A percentile compares a stretch with the other conserved stretches of the same genome.
Conservation (phyloP, 805 yeast genomes). For the Hanseniaspora thailandica region DNA sequence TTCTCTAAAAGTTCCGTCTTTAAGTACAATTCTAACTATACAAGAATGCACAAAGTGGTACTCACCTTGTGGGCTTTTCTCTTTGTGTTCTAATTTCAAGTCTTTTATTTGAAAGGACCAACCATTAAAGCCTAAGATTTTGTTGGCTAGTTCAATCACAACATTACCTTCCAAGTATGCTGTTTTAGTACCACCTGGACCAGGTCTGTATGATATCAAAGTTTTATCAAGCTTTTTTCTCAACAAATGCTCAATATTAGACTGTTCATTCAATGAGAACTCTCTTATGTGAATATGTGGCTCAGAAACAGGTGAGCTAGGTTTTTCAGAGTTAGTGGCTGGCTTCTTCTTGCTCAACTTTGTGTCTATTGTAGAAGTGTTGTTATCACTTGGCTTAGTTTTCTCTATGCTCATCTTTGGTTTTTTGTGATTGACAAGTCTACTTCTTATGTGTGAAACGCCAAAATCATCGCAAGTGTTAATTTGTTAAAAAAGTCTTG, state of each 20-base stretch:
- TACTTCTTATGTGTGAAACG: not conserved
- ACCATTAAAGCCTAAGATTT: constrained; percentile 72
- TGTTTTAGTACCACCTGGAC: constrained; percentile 58
- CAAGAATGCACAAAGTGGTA: constrained; percentile 59
- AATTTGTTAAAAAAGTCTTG: too few relatives aligned
- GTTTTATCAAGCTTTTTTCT: constrained; percentile 56
- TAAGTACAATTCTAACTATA: constrained; percentile 58
- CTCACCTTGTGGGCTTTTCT: constrained; percentile 42
- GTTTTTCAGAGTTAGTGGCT: not conserved
- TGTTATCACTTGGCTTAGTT: not conserved
- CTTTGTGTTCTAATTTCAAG: constrained; percentile 59
- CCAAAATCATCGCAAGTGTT: not conserved
- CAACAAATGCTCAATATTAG: constrained; percentile 1
- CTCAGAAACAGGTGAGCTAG: not conserved
- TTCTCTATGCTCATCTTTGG: not conserved
- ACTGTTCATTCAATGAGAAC: constrained; percentile 8
- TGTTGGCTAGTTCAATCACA: constrained; percentile 67
- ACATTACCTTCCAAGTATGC: constrained; percentile 78
- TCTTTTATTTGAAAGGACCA: constrained; percentile 65
- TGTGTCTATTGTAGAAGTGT: not conserved
- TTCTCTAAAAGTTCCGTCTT: constrained; percentile 69
- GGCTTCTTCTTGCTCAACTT: not conserved
- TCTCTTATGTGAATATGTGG: constrained; percentile 13
- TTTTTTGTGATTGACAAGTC: not conserved
- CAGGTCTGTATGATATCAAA: constrained; percentile 61